Evolutionary conservation across 2,329 filamentous ascomycete genomes (phyloP).

Genomic region (Colletotrichum caudatum): DNA sequence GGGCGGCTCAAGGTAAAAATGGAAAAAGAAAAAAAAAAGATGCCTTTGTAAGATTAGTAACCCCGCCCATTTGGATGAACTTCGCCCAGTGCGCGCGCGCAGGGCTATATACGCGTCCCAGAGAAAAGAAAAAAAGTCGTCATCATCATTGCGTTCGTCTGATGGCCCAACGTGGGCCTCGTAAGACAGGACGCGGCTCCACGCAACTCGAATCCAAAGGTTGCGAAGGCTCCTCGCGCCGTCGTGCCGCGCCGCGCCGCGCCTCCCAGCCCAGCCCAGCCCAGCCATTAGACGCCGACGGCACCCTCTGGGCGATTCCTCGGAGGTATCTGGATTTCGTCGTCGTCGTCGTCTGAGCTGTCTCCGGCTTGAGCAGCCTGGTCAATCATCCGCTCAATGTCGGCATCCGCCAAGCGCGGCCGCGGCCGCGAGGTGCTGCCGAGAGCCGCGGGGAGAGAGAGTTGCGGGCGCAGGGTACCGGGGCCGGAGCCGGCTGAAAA

Average conservation of each 20-base stretch:
- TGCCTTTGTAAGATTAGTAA: slow-evolving; percentile 5
- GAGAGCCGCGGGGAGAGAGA: slow-evolving; percentile 65
- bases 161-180: not conserved
- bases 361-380: slow-evolving; percentile 62
- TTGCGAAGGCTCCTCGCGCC: too few relatives aligned
- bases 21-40: not conserved
- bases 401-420: slow-evolving; percentile 63
- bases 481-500: slow-evolving; percentile 29
- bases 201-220: slow-evolving; percentile 5
- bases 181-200: not conserved
- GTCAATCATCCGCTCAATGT: slow-evolving; percentile 71
- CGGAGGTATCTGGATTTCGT: slow-evolving; percentile 65
- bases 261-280: too few relatives aligned
- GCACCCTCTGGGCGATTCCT: slow-evolving; percentile 48
- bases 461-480: slow-evolving; percentile 50
- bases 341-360: slow-evolving; percentile 66
- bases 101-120: slow-evolving; percentile 31
- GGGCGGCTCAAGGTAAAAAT: not conserved
- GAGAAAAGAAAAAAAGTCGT: slow-evolving; percentile 23
- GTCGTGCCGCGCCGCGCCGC: too few relatives aligned
- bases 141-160: slow-evolving; percentile 29
- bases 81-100: slow-evolving; percentile 15
- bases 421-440: slow-evolving; percentile 54
- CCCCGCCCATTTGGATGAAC: slow-evolving; percentile 1
- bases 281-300: slow-evolving; percentile 24